Base-by-base conservation (phyloP, 2,329 filamentous ascomycete genomes). In the Clarireedia homoeocarpa region DNA sequence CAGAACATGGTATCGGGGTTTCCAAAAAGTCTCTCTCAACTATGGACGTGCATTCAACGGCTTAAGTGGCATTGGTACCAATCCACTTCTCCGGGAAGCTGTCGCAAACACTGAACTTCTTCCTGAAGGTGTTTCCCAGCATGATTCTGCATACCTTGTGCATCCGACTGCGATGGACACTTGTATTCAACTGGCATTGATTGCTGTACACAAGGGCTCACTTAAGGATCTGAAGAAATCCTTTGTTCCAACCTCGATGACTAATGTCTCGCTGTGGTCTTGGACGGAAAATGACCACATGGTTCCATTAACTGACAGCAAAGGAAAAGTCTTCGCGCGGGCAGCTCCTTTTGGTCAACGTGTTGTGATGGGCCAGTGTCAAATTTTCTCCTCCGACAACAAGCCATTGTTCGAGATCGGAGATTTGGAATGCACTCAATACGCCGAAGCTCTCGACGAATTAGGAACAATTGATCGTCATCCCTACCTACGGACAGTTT, bases 101-200 rank as follows among this genome's bases (percentile, higher is more conserved):
- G 49, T 64, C 59, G 66, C 60, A 36, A 48, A 57, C 15, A 10
- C 45, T 2, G 62, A 63, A 1, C 61, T 60, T 17, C 52, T 51
- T 39, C 44, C 30, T 14, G 39, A 17, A 24, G 67, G 64, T 17
- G 39, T 52, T 20, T 52, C 50, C 3, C 26, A 45, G 17, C 39
- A 52, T 20, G 74, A 77, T 60, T 73, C 71, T 70, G 40, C 64
- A 6, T 59, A 59, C 40, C 36, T 81, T 3, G 72, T 83, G 24
- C 80, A 83, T 57, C 80, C 80, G 0, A 73, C 77, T 5, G 81
- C 79, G 0, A 70, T 83, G 20, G 80, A 83, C 59, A 69, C 76
- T 2, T 76, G 81, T 67, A 73, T 83, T 34, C 80, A 83, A 54
- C 73, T 73, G 17, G 39, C 26, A 34, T 15, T 52, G 9, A 52